Evolutionary conservation across 179 eudicot species (phyloP).

Genomic region (Heliamphora pulchella): DNA sequence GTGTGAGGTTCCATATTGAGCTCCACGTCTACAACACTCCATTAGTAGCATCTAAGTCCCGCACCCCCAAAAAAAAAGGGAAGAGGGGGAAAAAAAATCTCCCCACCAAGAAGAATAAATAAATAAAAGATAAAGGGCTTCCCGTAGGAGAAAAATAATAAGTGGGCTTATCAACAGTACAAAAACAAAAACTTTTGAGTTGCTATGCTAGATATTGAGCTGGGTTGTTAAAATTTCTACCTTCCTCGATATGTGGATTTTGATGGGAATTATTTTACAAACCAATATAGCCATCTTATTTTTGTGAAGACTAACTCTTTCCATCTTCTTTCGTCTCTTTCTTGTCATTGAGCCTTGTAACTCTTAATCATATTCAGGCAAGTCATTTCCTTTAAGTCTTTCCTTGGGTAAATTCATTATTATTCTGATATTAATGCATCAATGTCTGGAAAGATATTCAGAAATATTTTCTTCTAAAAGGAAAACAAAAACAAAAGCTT

Average conservation of each 20-base stretch:
- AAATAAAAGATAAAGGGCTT: not conserved
- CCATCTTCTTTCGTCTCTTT: not conserved
- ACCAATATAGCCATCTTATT: not conserved
- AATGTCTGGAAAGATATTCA: not conserved
- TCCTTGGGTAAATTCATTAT: not conserved
- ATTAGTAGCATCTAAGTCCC: no score
- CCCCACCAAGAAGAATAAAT: not conserved
- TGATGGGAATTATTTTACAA: not conserved
- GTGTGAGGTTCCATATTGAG: no score
- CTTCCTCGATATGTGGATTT: not conserved
- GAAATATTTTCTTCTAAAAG: not conserved
- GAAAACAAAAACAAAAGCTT: not conserved
- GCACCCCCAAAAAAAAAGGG: no score
- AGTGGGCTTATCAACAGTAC: not conserved
- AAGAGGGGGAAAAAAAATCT: no score
- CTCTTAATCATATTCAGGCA: not conserved
- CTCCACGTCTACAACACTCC: no score
- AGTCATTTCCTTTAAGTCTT: not conserved
- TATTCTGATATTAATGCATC: not conserved
- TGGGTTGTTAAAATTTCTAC: not conserved
- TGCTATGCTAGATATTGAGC: not conserved
- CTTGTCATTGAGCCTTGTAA: not conserved
- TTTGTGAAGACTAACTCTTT: not conserved
- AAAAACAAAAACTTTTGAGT: not conserved
- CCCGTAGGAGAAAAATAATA: not conserved